These are phyloP conservation scores for Ascoidea asiatica DNA, from an alignment of 805 yeast species.

Conservation along the genomic window DNA sequence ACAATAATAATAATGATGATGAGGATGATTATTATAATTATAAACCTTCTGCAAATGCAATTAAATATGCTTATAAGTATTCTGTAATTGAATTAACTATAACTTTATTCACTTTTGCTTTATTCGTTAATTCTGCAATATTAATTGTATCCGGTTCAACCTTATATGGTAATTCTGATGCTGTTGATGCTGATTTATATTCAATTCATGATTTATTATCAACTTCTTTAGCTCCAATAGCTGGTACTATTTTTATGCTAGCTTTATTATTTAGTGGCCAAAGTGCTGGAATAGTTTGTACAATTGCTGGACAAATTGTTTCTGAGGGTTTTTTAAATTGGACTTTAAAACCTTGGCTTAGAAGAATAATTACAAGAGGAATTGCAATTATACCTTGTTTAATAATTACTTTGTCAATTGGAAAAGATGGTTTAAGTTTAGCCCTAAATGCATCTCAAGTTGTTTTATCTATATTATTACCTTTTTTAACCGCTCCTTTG, in stretches of 20 bases:
- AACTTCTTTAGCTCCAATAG: slow-evolving; percentile 50
- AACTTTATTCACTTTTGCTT: slow-evolving; percentile 66
- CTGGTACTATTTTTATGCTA: slow-evolving; percentile 74
- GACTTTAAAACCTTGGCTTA: slow-evolving; percentile 67
- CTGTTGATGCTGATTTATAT: slow-evolving; percentile 68
- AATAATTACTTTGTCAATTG: slow-evolving; percentile 55
- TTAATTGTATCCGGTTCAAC: slow-evolving; percentile 74
- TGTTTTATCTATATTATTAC: slow-evolving; percentile 66
- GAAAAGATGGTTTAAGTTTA: slow-evolving; percentile 53
- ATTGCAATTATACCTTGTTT: slow-evolving; percentile 77
- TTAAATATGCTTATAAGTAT: slow-evolving; percentile 55
- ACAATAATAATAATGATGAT: slow-evolving; percentile 3
- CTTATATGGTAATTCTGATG: slow-evolving; percentile 55
- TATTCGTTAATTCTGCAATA: slow-evolving; percentile 79
- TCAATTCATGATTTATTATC: slow-evolving; percentile 58
- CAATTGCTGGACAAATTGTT: slow-evolving; percentile 87
- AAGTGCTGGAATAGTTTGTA: slow-evolving; percentile 86
- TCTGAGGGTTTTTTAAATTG: slow-evolving; percentile 83
- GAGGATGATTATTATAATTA: slow-evolving; percentile 30
- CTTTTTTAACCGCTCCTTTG: slow-evolving; percentile 76
- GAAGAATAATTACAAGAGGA: slow-evolving; percentile 64
- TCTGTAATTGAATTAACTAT: slow-evolving; percentile 59
- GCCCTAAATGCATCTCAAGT: slow-evolving; percentile 84
- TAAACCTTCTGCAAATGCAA: slow-evolving; percentile 61
- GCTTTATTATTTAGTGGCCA: slow-evolving; percentile 80